Evolutionary conservation across 148 eudicot species (phyloP).

Genomic region (Rhododendron williamsianum): DNA sequence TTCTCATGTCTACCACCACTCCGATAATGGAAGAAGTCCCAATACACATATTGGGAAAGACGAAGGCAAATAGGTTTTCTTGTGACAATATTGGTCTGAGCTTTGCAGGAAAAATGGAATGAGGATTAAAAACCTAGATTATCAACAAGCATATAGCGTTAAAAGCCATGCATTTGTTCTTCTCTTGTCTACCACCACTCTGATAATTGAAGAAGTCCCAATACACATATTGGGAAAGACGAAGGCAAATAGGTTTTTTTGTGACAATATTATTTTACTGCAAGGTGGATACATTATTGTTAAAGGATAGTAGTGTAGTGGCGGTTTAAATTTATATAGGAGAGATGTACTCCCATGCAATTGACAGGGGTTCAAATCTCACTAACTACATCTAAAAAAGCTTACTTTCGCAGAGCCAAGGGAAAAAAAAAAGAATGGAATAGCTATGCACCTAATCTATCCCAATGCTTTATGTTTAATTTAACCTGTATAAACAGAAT

Average conservation of each 20-base stretch:
- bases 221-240: not conserved
- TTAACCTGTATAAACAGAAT: not conserved
- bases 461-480: not conserved
- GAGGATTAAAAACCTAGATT: not conserved
- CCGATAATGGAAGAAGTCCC: not conserved
- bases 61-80: not conserved
- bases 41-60: not conserved
- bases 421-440: not conserved
- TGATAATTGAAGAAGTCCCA: not conserved
- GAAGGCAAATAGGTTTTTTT: not conserved
- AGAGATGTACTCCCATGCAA: not conserved
- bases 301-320: not conserved
- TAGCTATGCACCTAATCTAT: not conserved
- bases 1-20: not conserved
- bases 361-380: not conserved
- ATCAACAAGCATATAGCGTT: not conserved
- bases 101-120: not conserved
- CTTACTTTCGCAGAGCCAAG: too few relatives aligned
- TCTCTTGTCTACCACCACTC: not conserved
- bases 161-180: not conserved
- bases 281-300: not conserved
- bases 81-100: not conserved
- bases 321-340: not conserved
- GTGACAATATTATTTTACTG: not conserved
- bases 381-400: not conserved